These are phyloP conservation scores for Talaromyces atroroseus DNA, from an alignment of 2,329 filamentous ascomycete species.

Conservation along the genomic window DNA sequence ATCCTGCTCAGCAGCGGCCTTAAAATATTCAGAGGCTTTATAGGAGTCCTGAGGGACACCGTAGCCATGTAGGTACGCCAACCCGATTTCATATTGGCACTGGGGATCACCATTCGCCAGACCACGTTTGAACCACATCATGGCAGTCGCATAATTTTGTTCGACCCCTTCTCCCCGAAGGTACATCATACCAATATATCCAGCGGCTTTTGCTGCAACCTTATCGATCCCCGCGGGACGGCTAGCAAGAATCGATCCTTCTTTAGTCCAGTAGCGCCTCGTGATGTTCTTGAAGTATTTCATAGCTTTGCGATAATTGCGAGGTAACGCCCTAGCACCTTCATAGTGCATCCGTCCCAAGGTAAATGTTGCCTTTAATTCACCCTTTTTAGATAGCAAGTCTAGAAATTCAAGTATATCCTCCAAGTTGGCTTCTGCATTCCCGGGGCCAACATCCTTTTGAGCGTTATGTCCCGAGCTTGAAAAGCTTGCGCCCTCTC, in stretches of 20 bases:
- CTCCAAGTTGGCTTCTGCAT: conserved; percentile 79
- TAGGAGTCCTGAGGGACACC: conserved; percentile 65
- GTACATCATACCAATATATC: conserved; percentile 84
- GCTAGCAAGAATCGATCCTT: conserved; percentile 68
- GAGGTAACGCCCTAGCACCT: conserved; percentile 67
- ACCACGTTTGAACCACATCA: conserved; percentile 78
- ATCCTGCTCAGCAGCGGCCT: conserved; percentile 74
- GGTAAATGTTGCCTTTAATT: conserved; percentile 80
- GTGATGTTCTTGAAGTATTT: conserved; percentile 77
- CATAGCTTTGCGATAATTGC: conserved; percentile 67
- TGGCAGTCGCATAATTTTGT: conserved; percentile 71
- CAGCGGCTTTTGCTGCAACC: conserved; percentile 74
- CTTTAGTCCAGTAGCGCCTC: conserved; percentile 73
- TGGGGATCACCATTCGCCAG: conserved; percentile 69
- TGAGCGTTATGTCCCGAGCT: conserved; percentile 81
- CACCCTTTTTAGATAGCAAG: conserved; percentile 82
- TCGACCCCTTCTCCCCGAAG: conserved; percentile 77
- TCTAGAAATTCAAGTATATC: conserved; percentile 94
- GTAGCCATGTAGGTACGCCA: conserved; percentile 77
- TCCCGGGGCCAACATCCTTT: conserved; percentile 66
- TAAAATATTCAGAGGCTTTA: conserved; percentile 70
- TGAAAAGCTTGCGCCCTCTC: conserved; percentile 84
- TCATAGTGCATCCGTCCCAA: conserved; percentile 85
- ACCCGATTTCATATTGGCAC: conserved; percentile 75
- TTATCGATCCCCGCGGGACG: conserved; percentile 68